Evolutionary conservation across 2,329 filamentous ascomycete genomes (phyloP).

Genomic region (Tolypocladium tundrense): DNA sequence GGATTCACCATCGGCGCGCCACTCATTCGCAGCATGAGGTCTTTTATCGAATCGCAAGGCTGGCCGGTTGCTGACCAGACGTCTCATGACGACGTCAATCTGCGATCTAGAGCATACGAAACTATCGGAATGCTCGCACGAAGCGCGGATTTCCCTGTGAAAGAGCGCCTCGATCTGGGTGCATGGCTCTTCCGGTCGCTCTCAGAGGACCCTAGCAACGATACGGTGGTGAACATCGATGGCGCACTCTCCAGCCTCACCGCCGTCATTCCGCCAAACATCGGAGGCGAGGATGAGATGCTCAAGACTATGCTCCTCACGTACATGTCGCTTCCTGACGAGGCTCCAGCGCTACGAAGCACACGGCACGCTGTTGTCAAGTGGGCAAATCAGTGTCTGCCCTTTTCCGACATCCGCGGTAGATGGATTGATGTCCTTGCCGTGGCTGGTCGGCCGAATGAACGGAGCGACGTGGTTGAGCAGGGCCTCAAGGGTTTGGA

Average conservation of each 20-base stretch:
- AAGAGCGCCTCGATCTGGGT: conserved; percentile 43
- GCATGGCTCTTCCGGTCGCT: conserved; percentile 77
- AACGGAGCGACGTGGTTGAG: conserved; percentile 75
- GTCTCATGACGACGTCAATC: conserved; percentile 48
- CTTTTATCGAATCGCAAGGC: conserved; percentile 69
- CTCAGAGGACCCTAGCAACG: conserved; percentile 64
- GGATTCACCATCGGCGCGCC: conserved; percentile 58
- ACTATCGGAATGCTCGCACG: conserved; percentile 75
- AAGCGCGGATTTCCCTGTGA: conserved; percentile 45
- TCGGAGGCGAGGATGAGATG: conserved; percentile 15
- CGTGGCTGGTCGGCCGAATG: conserved; percentile 52
- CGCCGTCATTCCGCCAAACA: conserved; percentile 28
- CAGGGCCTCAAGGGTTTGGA: conserved; percentile 85
- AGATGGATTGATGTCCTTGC: conserved; percentile 87
- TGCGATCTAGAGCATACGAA: conserved; percentile 79
- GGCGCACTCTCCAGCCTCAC: conserved; percentile 71
- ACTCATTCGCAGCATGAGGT: conserved; percentile 57
- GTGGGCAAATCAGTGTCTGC: conserved; percentile 81
- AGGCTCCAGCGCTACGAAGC: conserved; percentile 50
- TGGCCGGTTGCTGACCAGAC: conserved; percentile 62
- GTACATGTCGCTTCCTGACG: conserved; percentile 50
- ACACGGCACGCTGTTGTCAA: conserved; percentile 75
- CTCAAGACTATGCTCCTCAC: conserved; percentile 51
- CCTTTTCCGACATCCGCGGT: conserved; percentile 66
- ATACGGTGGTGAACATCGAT: conserved; percentile 79